These are phyloP conservation scores for Lonicera japonica DNA, from an alignment of 129 eudicot species.

Conservation along the genomic window DNA sequence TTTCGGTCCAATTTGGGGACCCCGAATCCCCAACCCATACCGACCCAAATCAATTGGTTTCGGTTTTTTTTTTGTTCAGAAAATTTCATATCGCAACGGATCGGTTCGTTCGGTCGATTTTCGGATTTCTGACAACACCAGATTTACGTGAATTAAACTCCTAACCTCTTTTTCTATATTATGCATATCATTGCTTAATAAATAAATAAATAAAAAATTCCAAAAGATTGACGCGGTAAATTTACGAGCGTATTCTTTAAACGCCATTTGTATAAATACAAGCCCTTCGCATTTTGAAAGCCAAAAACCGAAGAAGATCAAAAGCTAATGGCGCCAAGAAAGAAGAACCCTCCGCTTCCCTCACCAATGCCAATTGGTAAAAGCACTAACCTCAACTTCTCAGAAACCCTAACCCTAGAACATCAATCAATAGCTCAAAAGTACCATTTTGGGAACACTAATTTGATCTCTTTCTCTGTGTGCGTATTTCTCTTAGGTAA, in stretches of 20 bases:
- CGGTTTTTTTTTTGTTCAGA: no score
- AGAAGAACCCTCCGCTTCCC: conserved; percentile 26
- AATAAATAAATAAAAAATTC: no score
- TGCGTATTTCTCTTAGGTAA: conserved; percentile 52
- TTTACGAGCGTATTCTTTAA: not conserved
- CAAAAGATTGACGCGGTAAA: no score
- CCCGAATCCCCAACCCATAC: no score
- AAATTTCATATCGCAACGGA: no score
- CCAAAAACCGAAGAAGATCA: not conserved
- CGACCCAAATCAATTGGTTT: no score
- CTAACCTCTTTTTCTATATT: no score
- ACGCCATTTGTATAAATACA: not conserved
- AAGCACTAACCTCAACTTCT: conserved; percentile 1
- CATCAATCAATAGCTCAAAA: not conserved
- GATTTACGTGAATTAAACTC: no score
- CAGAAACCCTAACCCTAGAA: conserved; percentile 13
- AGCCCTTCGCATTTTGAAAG: conserved; percentile 10
- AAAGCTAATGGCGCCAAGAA: conserved; percentile 44
- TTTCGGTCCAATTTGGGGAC: no score
- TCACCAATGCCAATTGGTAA: conserved; percentile 54
- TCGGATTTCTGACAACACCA: no score
- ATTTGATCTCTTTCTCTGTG: conserved; percentile 5
- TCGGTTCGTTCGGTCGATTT: no score
- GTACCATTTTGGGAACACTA: not conserved
- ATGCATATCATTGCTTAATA: no score